Percentiles rank a stretch among this genome's conserved stretches.
phyloP scores from a whole-genome alignment of 768 basidiomycete genomes.

The Pleurotus ostreatus region DNA sequence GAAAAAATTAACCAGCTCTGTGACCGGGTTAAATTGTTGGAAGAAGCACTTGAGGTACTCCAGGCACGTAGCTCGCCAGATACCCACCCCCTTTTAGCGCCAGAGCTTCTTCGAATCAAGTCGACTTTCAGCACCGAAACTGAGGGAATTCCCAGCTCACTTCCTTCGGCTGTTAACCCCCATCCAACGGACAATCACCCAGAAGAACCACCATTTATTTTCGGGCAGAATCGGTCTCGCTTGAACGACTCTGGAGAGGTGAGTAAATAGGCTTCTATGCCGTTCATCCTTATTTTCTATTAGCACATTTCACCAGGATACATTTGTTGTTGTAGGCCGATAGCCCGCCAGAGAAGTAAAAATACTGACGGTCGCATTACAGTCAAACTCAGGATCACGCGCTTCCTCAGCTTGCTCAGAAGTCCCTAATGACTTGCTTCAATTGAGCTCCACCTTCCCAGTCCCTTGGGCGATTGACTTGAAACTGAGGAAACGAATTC shows the following conservation, averaged over 20 bases:
- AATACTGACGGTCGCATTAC: not conserved
- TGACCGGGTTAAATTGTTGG: conserved; percentile 60
- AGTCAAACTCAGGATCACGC: conserved; percentile 8
- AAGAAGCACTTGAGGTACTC: conserved; percentile 49
- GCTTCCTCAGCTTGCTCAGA: conserved; percentile 28
- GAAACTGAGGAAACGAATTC: conserved; percentile 57
- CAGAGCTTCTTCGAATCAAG: conserved; percentile 61
- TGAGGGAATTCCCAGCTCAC: not conserved
- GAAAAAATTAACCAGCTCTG: conserved; percentile 58
- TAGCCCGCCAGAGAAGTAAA: too few relatives aligned
- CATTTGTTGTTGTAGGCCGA: not conserved
- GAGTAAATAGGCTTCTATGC: not conserved
- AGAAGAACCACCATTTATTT: not conserved
- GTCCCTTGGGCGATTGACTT: conserved; percentile 67
- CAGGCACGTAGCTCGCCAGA: conserved; percentile 36
- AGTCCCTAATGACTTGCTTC: conserved; percentile 44
- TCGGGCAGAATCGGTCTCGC: not conserved
- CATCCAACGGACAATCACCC: not conserved
- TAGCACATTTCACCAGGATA: not conserved
- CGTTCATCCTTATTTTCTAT: not conserved
- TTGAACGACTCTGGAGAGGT: not conserved
- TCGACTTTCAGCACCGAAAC: conserved; percentile 55
- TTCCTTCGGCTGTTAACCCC: not conserved
- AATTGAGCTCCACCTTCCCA: conserved; percentile 65
- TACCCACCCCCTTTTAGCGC: conserved; percentile 50